phyloP scores from a whole-genome alignment of 176 grass and related monocot species.

The Rhynchospora breviuscula region DNA sequence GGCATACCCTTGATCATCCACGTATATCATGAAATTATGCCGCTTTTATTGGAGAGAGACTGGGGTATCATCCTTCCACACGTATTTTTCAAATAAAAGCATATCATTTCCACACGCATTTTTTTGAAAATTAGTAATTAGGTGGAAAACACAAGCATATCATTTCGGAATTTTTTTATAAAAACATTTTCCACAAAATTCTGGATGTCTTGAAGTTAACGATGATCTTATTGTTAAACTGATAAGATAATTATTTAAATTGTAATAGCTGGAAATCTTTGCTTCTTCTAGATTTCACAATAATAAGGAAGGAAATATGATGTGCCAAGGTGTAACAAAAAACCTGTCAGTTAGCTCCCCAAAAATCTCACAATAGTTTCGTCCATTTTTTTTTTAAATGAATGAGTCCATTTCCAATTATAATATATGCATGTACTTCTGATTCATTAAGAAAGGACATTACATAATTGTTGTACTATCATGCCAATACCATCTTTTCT shows the following conservation, averaged over 20 bases:
- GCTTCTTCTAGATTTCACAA: too few relatives aligned
- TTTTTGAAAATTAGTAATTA: not conserved
- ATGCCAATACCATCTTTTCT: too few relatives aligned
- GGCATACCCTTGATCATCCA: not conserved
- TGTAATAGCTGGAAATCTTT: not conserved
- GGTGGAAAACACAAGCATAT: not conserved
- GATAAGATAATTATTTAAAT: not conserved
- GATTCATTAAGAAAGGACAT: too few relatives aligned
- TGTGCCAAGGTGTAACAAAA: not conserved
- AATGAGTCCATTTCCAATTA: not conserved
- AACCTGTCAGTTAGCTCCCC: not conserved
- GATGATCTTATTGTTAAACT: not conserved
- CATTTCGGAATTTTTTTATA: not conserved
- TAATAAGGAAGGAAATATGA: not conserved
- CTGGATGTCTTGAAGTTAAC: not conserved
- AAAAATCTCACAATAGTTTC: not conserved
- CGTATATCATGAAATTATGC: not conserved
- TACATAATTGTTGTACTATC: too few relatives aligned
- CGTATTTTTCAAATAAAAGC: not conserved
- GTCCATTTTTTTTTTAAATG: too few relatives aligned
- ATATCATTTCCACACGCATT: too few relatives aligned
- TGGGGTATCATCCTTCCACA: not conserved
- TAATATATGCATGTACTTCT: not conserved
- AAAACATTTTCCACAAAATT: not conserved
- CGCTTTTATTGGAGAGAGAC: not conserved